Conservation (phyloP, 2,329 filamentous ascomycete genomes). For the Aspergillus felis region DNA sequence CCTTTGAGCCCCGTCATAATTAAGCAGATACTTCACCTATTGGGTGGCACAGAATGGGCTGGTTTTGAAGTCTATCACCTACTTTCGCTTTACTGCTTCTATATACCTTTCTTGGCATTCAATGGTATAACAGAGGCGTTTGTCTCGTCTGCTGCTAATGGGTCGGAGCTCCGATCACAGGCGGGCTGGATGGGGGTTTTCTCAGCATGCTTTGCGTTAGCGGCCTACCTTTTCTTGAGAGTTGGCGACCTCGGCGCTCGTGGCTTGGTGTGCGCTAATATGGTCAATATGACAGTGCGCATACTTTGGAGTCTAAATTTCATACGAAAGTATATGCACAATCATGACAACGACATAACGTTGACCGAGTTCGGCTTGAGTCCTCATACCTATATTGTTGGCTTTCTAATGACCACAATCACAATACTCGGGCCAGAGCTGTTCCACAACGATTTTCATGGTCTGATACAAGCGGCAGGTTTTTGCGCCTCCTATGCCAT, state of each 20-base stretch:
- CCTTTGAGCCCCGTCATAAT: conserved; percentile 72
- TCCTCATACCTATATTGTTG: conserved; percentile 42
- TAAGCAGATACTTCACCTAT: conserved; percentile 65
- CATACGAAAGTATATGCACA: conserved; percentile 61
- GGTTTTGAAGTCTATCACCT: conserved; percentile 68
- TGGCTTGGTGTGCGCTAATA: conserved; percentile 82
- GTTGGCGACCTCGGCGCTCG: conserved; percentile 66
- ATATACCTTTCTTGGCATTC: conserved; percentile 85
- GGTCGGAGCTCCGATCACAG: conserved; percentile 70
- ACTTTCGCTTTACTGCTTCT: conserved; percentile 80
- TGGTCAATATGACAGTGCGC: conserved; percentile 81
- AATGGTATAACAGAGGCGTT: conserved; percentile 94
- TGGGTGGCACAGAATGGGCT: conserved; percentile 76
- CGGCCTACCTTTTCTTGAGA: conserved; percentile 72
- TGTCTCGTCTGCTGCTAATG: conserved; percentile 77
- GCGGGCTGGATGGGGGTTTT: conserved; percentile 81
- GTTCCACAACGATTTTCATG: conserved; percentile 14
- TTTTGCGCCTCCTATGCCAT: conserved; percentile 52
- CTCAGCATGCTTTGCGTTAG: conserved; percentile 68
- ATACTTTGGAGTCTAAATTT: conserved; percentile 78
- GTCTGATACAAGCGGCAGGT: conserved; percentile 46
- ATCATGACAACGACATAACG: conserved; percentile 42
- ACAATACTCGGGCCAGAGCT: conserved; percentile 29
- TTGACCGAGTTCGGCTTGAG: conserved; percentile 44
- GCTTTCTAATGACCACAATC: conserved; percentile 43